These are phyloP conservation scores for Nematodospora anomalae DNA, from an alignment of 1,139 yeast genomes.

Conservation along the genomic window DNA sequence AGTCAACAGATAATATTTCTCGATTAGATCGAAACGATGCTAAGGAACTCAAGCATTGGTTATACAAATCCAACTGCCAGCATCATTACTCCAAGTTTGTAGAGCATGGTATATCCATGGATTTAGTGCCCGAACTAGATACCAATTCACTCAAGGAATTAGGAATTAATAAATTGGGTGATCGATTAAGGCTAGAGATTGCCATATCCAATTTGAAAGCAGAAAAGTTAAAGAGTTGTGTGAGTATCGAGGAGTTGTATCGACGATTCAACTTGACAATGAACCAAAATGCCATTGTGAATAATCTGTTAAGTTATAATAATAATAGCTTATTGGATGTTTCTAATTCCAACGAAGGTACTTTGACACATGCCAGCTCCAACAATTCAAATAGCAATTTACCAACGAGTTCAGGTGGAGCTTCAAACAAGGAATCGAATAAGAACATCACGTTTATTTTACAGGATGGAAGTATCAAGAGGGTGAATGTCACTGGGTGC, in stretches of 20 bases:
- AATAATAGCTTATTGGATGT: conserved; percentile 9
- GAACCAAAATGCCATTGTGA: not conserved
- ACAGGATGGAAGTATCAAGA: conserved; percentile 73
- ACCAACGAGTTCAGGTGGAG: not conserved
- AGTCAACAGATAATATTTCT: not conserved
- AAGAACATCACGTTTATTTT: conserved; percentile 63
- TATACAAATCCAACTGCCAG: conserved; percentile 36
- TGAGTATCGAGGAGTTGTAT: conserved; percentile 32
- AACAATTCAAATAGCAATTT: conserved; percentile 5
- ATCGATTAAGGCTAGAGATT: conserved; percentile 64
- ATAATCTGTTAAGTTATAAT: conserved; percentile 4
- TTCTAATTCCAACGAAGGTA: conserved; percentile 16
- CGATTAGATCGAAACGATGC: conserved; percentile 9
- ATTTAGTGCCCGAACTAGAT: conserved; percentile 65
- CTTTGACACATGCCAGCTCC: conserved; percentile 14
- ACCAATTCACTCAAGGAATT: conserved; percentile 66
- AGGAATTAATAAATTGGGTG: conserved; percentile 80
- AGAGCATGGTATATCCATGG: conserved; percentile 57
- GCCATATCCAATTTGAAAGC: conserved; percentile 48
- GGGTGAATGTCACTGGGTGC: conserved; percentile 76
- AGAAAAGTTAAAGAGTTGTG: conserved; percentile 32
- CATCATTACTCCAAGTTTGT: conserved; percentile 36
- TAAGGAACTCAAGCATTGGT: conserved; percentile 38
- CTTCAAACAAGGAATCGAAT: conserved; percentile 34
- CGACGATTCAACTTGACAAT: conserved; percentile 11